These are phyloP conservation scores for Hymenochaete sp. DNA, from an alignment of 1,284 basidiomycete species.

Conservation along the genomic window DNA sequence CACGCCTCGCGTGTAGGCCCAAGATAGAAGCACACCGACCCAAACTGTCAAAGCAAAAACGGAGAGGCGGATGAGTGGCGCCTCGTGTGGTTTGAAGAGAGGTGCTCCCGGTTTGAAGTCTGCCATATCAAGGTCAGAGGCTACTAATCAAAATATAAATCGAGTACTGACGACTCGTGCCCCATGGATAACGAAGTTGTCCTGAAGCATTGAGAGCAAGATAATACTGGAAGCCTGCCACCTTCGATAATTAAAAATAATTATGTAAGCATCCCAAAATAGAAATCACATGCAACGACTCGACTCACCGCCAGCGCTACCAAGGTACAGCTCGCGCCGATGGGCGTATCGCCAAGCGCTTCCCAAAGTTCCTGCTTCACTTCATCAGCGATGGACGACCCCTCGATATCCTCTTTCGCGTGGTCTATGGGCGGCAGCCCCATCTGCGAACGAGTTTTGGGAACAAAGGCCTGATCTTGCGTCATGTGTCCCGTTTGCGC, in stretches of 20 bases:
- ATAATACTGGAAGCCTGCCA: constrained; percentile 85
- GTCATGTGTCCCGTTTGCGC: constrained; percentile 92
- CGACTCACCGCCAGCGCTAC: constrained; percentile 67
- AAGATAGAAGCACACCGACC: constrained; percentile 49
- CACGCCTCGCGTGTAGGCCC: constrained; percentile 64
- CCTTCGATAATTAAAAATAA: constrained; percentile 30
- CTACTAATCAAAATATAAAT: not conserved
- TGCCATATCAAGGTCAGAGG: not conserved
- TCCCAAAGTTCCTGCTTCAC: constrained; percentile 79
- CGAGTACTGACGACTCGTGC: constrained; percentile 69
- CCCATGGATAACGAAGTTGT: constrained; percentile 74
- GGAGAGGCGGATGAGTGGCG: constrained; percentile 71
- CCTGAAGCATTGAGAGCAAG: constrained; percentile 82
- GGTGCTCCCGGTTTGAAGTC: constrained; percentile 77
- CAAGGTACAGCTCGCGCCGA: constrained; percentile 63
- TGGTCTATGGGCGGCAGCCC: constrained; percentile 58
- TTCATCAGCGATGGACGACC: constrained; percentile 60
- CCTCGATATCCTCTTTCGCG: constrained; percentile 57
- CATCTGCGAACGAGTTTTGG: constrained; percentile 73
- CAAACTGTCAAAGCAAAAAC: constrained; percentile 78
- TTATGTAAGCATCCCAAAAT: constrained; percentile 6
- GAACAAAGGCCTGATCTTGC: constrained; percentile 95
- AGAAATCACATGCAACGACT: constrained; percentile 23
- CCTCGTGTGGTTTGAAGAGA: constrained; percentile 85
- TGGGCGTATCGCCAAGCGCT: constrained; percentile 87